phyloP scores from a whole-genome alignment of 306 rosid genomes.

The Phaseolus lunatus region DNA sequence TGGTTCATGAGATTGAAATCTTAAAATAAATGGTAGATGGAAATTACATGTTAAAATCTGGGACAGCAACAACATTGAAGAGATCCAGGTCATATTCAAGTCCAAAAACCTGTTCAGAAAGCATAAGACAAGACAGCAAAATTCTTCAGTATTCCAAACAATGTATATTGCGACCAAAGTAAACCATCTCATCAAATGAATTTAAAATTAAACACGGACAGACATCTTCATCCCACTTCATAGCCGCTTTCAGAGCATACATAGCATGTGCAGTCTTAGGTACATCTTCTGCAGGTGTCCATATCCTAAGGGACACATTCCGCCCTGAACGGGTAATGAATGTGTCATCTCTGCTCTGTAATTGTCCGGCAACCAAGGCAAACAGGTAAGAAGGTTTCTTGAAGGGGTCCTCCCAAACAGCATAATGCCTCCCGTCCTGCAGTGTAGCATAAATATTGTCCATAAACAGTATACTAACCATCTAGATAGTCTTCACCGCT shows the following conservation, averaged over 20 bases:
- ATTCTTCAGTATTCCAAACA: conserved; percentile 37
- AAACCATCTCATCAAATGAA: conserved; percentile 32
- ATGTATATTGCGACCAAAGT: conserved; percentile 31
- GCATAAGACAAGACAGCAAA: conserved; percentile 41
- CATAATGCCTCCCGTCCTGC: conserved; percentile 92
- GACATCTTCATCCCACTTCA: conserved; percentile 99
- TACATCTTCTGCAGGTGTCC: conserved; percentile 90
- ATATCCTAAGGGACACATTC: conserved; percentile 84
- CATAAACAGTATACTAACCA: conserved; percentile 42
- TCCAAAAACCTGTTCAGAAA: conserved; percentile 80
- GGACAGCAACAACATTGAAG: conserved; percentile 97
- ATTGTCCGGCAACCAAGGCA: conserved; percentile 98
- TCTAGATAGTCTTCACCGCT: neutral
- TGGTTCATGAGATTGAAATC: conserved; percentile 17
- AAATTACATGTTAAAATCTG: conserved; percentile 95
- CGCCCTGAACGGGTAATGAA: conserved; percentile 80
- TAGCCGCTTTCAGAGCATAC: conserved; percentile 94
- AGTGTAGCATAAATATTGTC: conserved; percentile 39
- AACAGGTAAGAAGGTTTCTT: conserved; percentile 98
- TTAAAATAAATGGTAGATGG: neutral
- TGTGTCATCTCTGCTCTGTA: conserved; percentile 83
- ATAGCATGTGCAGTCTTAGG: conserved; percentile 97
- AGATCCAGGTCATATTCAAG: conserved; percentile 99
- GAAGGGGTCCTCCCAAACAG: conserved; percentile 97
- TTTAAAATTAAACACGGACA: conserved; percentile 47